A percentile compares a stretch with the other conserved stretches of the same genome.
These are phyloP conservation scores for Globisporangium yorkense DNA, from an alignment of 352 stramenopile genomes.

Conservation along the genomic window DNA sequence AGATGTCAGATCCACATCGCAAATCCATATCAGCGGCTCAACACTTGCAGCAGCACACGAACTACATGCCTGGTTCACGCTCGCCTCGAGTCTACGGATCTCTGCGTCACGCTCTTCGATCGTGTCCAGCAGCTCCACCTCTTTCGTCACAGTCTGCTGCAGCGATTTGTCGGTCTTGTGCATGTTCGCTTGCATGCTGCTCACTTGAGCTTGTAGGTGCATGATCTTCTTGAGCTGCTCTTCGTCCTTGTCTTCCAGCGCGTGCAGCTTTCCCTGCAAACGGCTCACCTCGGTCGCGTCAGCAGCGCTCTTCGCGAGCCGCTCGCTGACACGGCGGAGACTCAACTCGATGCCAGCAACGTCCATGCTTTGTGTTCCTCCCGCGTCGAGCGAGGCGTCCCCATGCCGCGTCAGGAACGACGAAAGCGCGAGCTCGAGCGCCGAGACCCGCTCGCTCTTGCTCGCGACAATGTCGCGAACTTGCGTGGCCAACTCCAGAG, in stretches of 20 bases:
- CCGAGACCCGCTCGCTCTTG: not conserved
- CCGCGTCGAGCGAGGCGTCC: constrained; percentile 5
- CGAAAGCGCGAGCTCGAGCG: constrained; percentile 13
- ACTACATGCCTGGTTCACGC: constrained; percentile 14
- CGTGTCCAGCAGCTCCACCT: constrained; percentile 20
- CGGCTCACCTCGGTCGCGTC: constrained; percentile 6
- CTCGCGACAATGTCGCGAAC: constrained; percentile 6
- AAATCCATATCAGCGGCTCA: not conserved
- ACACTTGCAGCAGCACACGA: not conserved
- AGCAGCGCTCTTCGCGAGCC: constrained; percentile 2
- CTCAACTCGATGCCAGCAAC: not conserved
- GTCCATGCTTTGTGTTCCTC: not conserved
- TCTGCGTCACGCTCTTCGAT: constrained; percentile 21
- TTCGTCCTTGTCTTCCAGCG: constrained; percentile 16
- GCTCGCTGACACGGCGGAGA: constrained; percentile 13
- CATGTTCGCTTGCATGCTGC: constrained; percentile 17
- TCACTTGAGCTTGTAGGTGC: constrained; percentile 25
- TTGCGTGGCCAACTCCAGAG: constrained; percentile 16
- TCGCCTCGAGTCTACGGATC: constrained; percentile 24
- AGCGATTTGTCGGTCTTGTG: constrained; percentile 14
- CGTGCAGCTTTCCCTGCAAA: constrained; percentile 11
- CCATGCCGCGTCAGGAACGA: constrained; percentile 26
- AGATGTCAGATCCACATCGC: not conserved
- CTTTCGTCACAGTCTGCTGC: constrained; percentile 21
- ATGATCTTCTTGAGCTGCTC: constrained; percentile 24